Conservation (phyloP, 345 rosid species). For the Abelmoschus esculentus region DNA sequence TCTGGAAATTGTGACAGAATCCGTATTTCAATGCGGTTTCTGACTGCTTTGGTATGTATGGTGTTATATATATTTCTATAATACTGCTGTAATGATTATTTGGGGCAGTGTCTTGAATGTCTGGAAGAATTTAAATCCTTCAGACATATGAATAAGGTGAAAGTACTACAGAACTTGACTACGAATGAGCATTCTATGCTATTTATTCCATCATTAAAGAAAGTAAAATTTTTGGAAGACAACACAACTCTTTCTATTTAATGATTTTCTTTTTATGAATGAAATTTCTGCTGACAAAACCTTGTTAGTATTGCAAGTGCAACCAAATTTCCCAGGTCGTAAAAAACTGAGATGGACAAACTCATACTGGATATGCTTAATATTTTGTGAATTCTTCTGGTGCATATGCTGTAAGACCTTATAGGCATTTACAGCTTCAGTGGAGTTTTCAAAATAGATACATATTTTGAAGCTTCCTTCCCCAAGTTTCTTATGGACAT, state of each 20-base stretch:
- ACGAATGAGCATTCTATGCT: neutral
- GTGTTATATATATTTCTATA: neutral
- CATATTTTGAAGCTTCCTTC: neutral
- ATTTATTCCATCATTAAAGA: neutral
- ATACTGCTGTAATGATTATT: neutral
- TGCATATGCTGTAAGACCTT: neutral
- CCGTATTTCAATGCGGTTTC: constrained; percentile 77
- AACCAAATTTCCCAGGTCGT: neutral
- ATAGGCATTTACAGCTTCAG: neutral
- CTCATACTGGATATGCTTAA: neutral
- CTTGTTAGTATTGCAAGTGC: neutral
- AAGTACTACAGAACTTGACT: neutral
- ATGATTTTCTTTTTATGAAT: neutral
- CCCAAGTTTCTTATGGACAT: neutral
- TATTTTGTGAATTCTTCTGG: neutral
- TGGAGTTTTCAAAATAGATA: neutral
- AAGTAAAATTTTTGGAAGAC: neutral
- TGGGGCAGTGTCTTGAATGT: neutral
- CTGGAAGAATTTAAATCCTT: neutral
- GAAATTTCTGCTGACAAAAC: neutral
- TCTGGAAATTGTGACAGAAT: constrained; percentile 61
- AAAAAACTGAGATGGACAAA: neutral
- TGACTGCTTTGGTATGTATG: constrained; percentile 67
- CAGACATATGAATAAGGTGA: neutral
- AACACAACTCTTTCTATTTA: neutral